Base-by-base conservation (phyloP, 139 green algal genomes). In the Volvox reticuliferus region DNA sequence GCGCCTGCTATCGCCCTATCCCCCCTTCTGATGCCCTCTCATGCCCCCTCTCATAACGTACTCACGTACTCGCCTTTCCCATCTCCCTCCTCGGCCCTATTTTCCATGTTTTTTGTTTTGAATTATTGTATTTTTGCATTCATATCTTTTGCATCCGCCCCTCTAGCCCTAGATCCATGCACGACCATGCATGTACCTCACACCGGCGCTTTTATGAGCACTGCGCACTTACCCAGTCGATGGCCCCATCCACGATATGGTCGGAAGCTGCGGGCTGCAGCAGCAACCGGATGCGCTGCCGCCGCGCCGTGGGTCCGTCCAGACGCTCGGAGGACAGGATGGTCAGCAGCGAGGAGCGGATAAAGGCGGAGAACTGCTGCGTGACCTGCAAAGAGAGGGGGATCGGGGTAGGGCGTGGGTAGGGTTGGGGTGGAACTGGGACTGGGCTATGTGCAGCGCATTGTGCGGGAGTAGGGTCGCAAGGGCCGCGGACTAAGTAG, bases 201-300 rank as follows among this genome's bases (percentile, higher is more conserved):
- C 44, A 9, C 5, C 44, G 5, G 9, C 44, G 44, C 44, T 9
- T 55, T 55, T 55, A 55, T 9, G 44, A 55, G 44, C 9, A 9
- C 44, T 55, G 9, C 44, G 30, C 62, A 22, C 85, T 62, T 37
- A 89, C 85, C 85, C 85, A 89, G 69, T 89, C 85, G 36, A 89
- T 89, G 36, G 35, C 85, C 12, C 85, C 85, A 67, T 89, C 85
- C 69, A 89, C 69, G 69, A 81, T 75, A n/a, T 82, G 28, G 44
- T 82, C 71, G 18, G 28, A 12, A 9, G 69, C 28, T 6, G 69
- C 85, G 0, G n/a, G 44, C 69, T 82, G 69, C 71, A 93, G 79
- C 65, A 93, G 90, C 33, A 85, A 30, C 19, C 90, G 90, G 22
- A 93, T 77, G 77, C 90, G 85, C 90, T 91, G 85, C 28, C 79